These are phyloP conservation scores for Chrysoporthe austroafricana DNA, from an alignment of 2,329 filamentous ascomycete genomes.

Conservation along the genomic window DNA sequence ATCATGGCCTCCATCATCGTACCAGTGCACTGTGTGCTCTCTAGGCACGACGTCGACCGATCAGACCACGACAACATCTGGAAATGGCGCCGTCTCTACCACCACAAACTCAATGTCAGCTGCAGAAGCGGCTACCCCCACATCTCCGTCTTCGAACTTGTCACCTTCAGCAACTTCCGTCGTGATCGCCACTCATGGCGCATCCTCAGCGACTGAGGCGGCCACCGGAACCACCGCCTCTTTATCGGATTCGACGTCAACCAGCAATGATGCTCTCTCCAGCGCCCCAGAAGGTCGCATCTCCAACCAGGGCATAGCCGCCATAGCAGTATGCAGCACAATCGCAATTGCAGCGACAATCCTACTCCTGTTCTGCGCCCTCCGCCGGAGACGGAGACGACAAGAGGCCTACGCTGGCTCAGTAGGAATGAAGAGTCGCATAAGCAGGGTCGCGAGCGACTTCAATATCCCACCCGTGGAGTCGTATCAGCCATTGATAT, in stretches of 20 bases:
- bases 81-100: not conserved
- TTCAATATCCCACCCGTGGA: constrained; percentile 33
- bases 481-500: constrained; percentile 48
- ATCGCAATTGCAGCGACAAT: constrained; percentile 44
- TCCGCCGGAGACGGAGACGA: constrained; percentile 39
- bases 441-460: constrained; percentile 30
- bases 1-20: constrained; percentile 40
- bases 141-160: not conserved
- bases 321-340: constrained; percentile 48
- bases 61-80: constrained; percentile 8
- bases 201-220: not conserved
- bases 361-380: constrained; percentile 42
- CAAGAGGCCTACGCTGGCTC: constrained; percentile 27
- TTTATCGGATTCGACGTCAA: not conserved
- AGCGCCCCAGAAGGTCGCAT: constrained; percentile 32
- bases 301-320: constrained; percentile 47
- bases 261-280: not conserved
- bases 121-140: not conserved
- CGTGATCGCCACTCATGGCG: too few species aligned
- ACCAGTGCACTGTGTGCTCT: constrained; percentile 33
- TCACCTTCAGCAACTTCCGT: not conserved
- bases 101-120: not conserved
- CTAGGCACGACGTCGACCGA: constrained; percentile 1
- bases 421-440: constrained; percentile 26
- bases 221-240: not conserved